Evolutionary conservation across 2,329 filamentous ascomycete genomes (phyloP).

Genomic region (Canariomyces notabilis): DNA sequence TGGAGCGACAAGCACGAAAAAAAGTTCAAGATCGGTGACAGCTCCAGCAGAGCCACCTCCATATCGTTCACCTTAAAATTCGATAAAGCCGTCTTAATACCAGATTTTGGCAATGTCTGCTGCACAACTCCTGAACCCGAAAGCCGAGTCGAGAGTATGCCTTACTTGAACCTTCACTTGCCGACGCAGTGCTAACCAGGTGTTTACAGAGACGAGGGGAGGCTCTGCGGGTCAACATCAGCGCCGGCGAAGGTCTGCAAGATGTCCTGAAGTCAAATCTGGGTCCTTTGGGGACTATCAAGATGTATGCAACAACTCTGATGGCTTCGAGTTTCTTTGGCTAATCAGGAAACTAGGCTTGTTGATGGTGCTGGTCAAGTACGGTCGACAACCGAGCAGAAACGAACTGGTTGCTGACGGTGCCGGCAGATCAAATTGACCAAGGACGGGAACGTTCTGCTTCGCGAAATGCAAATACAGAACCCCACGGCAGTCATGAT

Average conservation of each 20-base stretch:
- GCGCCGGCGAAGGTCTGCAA: conserved; percentile 84
- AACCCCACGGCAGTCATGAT: conserved; percentile 93
- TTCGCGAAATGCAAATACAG: conserved; percentile 86
- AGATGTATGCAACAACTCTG: conserved; percentile 60
- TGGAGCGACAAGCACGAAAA: conserved; percentile 24
- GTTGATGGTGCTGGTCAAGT: conserved; percentile 67
- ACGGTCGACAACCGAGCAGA: conserved; percentile 28
- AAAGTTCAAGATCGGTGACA: conserved; percentile 24
- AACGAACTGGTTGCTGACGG: conserved; percentile 19
- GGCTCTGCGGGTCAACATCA: conserved; percentile 95
- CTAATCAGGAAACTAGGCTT: conserved; percentile 42
- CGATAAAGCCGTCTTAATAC: neutral
- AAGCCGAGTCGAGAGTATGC: conserved; percentile 92
- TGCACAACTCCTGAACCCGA: conserved; percentile 95
- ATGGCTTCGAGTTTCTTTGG: neutral
- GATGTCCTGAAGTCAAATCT: conserved; percentile 96
- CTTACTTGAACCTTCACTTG: conserved; percentile 7
- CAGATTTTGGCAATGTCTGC: conserved; percentile 67
- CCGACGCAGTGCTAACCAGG: conserved; percentile 26
- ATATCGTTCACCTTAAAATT: conserved; percentile 1
- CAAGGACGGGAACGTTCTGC: conserved; percentile 90
- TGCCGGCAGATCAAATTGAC: conserved; percentile 83
- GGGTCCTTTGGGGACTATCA: conserved; percentile 88
- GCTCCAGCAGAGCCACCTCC: conserved; percentile 22
- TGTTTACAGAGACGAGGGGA: conserved; percentile 78